A percentile compares a stretch with the other conserved stretches of the same genome.
Conservation (phyloP, 805 yeast genomes). For the Scheffersomyces stipitis region DNA sequence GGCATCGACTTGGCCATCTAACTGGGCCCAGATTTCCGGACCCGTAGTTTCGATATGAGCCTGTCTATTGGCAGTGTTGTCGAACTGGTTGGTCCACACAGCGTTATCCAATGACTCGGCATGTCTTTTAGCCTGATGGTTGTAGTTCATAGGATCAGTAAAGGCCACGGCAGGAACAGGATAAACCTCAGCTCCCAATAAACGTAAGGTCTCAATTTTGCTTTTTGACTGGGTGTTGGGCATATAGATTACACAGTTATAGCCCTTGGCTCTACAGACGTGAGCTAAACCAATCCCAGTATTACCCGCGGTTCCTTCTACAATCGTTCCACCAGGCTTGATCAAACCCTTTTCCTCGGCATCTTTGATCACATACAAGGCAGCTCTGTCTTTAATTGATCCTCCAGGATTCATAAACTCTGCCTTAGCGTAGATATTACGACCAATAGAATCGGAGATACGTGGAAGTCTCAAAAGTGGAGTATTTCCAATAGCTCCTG, state of each 20-base stretch:
- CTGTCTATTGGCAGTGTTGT: conserved; percentile 81
- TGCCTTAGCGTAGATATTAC: conserved; percentile 85
- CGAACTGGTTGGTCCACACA: conserved; percentile 92
- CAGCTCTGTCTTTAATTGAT: conserved; percentile 89
- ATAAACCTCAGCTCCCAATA: conserved; percentile 81
- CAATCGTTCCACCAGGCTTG: conserved; percentile 78
- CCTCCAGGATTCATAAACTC: conserved; percentile 96
- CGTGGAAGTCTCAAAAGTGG: conserved; percentile 68
- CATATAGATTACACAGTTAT: conserved; percentile 84
- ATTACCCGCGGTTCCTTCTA: conserved; percentile 94
- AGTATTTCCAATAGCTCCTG: conserved; percentile 91
- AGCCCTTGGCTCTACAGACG: conserved; percentile 78
- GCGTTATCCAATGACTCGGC: conserved; percentile 77
- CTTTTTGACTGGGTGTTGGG: conserved; percentile 85
- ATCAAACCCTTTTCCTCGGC: conserved; percentile 71
- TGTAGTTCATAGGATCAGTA: conserved; percentile 80
- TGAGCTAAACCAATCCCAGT: conserved; percentile 92
- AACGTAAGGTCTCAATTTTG: conserved; percentile 70
- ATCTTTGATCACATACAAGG: conserved; percentile 69
- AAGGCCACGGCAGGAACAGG: conserved; percentile 88
- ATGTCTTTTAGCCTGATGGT: conserved; percentile 83
- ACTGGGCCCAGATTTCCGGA: conserved; percentile 88
- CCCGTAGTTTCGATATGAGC: conserved; percentile 91
- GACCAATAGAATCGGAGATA: conserved; percentile 57
- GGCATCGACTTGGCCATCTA: conserved; percentile 74